Percentiles rank a stretch among this genome's conserved stretches.
phyloP scores from a whole-genome alignment of 352 stramenopile genomes.

The Pythium grandisporangium region DNA sequence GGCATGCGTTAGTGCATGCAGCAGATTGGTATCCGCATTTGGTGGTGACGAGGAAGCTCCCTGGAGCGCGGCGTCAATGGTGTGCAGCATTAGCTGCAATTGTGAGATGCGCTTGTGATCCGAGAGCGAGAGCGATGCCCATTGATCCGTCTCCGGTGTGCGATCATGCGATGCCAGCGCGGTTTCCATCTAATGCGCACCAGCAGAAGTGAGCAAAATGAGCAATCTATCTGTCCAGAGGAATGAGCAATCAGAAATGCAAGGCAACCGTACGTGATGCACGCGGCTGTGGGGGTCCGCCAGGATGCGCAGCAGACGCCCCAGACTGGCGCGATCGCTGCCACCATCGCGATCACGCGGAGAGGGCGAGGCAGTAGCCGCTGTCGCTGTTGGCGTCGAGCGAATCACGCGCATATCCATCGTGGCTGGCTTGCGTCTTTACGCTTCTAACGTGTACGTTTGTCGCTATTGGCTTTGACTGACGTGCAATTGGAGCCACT shows the following conservation, averaged over 20 bases:
- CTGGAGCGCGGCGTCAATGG: conserved; percentile 5
- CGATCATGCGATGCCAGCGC: too few species aligned
- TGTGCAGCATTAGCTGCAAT: conserved; percentile 18
- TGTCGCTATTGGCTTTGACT: too few species aligned
- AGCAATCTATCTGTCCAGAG: too few species aligned
- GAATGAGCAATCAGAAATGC: too few species aligned
- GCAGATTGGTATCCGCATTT: conserved; percentile 23
- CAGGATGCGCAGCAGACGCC: conserved; percentile 11
- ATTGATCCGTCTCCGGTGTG: too few species aligned
- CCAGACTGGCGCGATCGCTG: conserved; percentile 11
- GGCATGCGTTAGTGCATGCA: conserved; percentile 24
- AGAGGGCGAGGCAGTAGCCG: too few species aligned
- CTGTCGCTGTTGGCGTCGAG: neutral
- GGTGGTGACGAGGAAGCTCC: neutral
- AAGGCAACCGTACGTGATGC: neutral
- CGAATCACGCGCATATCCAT: conserved; percentile 6
- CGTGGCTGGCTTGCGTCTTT: too few species aligned
- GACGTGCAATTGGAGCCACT: too few species aligned
- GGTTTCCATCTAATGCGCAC: neutral
- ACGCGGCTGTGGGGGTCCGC: neutral
- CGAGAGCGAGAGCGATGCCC: too few species aligned
- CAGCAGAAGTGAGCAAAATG: too few species aligned
- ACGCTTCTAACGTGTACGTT: too few species aligned
- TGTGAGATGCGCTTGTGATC: conserved; percentile 62
- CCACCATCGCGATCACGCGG: neutral